Percentiles rank a stretch among this genome's conserved stretches.
Conservation (phyloP, 139 green algal genomes). For the Micromonas commoda region DNA sequence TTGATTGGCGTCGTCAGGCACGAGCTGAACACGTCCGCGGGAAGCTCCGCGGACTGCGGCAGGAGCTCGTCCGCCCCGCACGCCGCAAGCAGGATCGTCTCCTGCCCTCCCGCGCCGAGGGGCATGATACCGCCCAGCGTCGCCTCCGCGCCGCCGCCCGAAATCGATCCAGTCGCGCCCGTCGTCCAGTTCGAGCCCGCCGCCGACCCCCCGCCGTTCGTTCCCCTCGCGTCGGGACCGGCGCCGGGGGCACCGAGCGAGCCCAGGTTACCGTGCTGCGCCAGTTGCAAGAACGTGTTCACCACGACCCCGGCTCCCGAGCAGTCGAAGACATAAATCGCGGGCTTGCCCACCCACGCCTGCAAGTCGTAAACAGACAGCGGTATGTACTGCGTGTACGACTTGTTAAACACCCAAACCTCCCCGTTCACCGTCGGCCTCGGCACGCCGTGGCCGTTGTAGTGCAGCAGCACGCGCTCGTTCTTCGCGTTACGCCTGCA, state of each 20-base stretch:
- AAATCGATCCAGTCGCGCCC: too few species aligned
- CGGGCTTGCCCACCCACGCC: slow-evolving; percentile 80
- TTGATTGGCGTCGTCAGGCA: slow-evolving; percentile 99
- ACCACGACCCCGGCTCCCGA: slow-evolving; percentile 83
- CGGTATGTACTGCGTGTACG: slow-evolving; percentile 99
- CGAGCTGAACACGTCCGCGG: slow-evolving; percentile 92
- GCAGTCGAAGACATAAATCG: slow-evolving; percentile 98
- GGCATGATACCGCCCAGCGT: background rate
- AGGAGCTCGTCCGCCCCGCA: slow-evolving; percentile 81
- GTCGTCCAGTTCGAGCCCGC: background rate
- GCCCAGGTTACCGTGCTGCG: slow-evolving; percentile 43
- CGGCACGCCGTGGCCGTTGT: slow-evolving; percentile 98
- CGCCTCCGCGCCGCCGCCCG: too few species aligned
- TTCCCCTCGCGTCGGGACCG: background rate
- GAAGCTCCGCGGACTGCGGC: slow-evolving; percentile 80
- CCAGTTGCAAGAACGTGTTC: slow-evolving; percentile 63
- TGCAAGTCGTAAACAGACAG: slow-evolving; percentile 94
- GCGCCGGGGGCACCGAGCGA: too few species aligned
- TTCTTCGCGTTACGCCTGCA: slow-evolving; percentile 77
- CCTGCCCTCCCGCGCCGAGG: slow-evolving; percentile 24
- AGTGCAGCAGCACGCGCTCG: slow-evolving; percentile 97
- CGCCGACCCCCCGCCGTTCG: background rate
- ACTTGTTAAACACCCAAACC: slow-evolving; percentile 94
- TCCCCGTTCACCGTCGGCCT: slow-evolving; percentile 94
- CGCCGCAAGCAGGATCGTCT: slow-evolving; percentile 86